A percentile compares a stretch with the other conserved stretches of the same genome.
Conservation (phyloP, 129 eudicot genomes). For the Chrysanthemum lavandulifolium region DNA sequence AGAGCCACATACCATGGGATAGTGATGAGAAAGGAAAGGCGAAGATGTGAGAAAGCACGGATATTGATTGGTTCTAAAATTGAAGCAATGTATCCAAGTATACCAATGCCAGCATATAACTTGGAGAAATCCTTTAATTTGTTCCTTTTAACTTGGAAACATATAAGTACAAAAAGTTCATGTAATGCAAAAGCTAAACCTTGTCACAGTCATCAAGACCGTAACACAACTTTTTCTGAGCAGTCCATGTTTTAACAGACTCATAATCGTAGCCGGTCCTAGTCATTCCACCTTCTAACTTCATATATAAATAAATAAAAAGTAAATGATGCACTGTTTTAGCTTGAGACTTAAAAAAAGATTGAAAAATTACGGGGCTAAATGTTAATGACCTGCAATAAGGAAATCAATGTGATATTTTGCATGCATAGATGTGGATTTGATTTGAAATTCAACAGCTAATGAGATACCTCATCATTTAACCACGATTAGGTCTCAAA, state of each 20-base stretch:
- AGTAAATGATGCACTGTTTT: background rate
- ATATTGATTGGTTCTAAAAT: conserved; percentile 55
- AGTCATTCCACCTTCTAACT: conserved; percentile 63
- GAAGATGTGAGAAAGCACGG: conserved; percentile 68
- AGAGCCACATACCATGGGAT: conserved; percentile 63
- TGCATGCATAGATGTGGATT: background rate
- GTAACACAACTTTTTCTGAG: conserved; percentile 83
- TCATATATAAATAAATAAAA: background rate
- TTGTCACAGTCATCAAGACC: conserved; percentile 81
- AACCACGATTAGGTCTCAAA: conserved; percentile 79
- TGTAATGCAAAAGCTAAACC: conserved; percentile 27
- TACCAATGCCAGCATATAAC: conserved; percentile 55
- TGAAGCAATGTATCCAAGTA: conserved; percentile 53
- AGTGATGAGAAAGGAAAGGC: conserved; percentile 79
- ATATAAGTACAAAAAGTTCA: background rate
- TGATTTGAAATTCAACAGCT: background rate
- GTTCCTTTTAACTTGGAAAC: background rate
- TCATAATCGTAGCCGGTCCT: conserved; percentile 71
- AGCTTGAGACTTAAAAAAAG: background rate
- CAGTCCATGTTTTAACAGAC: conserved; percentile 90
- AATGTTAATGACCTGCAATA: conserved; percentile 73
- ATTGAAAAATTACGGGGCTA: background rate
- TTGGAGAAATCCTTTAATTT: conserved; percentile 69
- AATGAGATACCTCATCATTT: conserved; percentile 80
- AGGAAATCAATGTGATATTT: conserved; percentile 23